Evolutionary conservation across 352 stramenopile species (phyloP), one percentile per base, ranked within the genome.

Genomic region (Globisporangium cylindrosporum): DNA sequence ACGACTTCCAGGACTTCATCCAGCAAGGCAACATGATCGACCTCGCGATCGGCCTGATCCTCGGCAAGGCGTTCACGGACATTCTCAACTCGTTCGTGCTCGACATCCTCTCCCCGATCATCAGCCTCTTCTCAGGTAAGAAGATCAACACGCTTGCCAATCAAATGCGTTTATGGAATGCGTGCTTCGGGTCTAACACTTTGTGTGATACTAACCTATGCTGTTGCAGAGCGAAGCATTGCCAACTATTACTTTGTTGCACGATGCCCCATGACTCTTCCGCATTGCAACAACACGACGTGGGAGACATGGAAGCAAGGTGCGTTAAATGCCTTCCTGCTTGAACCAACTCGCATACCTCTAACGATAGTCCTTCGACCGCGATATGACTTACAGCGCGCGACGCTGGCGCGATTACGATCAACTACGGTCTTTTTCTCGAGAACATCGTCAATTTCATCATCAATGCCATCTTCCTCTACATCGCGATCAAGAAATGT

Each of bases 381-480:
- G 43, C 22, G 15, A n/a, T n/a, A 20, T 32, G 32, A 24, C 8
- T 29, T 38, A 20, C 36, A 89, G 83, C 83, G 27, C 79, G 81
- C 49, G 79, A 86, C 20, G 73, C 78, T 3, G 83, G 83, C 7
- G 83, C 83, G 0, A 72, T 90, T 24, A 91, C 83, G 49, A 73
- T 91, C 72, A 91, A 91, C 70, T 90, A 89, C 69, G 83, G 83
- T 0, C 66, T 85, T 24, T 91, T 91, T 57, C 32, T 79, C 1
- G 81, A 91, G 64, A 91, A 91, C 72, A 69, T 89, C 54, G 70
- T 91, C 68, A 91, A 91, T 66, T 91, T 91, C 59, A 59, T 90
- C 66, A 86, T 88, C 68, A 88, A 90, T 51, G 81, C 83, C 8
- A 71, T 91, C 24, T 91, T 91, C 62, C 72, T 91, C 32, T 91